Evolutionary conservation across 2,329 filamentous ascomycete species (phyloP).

Genomic region (Talaromyces amestolkiae): DNA sequence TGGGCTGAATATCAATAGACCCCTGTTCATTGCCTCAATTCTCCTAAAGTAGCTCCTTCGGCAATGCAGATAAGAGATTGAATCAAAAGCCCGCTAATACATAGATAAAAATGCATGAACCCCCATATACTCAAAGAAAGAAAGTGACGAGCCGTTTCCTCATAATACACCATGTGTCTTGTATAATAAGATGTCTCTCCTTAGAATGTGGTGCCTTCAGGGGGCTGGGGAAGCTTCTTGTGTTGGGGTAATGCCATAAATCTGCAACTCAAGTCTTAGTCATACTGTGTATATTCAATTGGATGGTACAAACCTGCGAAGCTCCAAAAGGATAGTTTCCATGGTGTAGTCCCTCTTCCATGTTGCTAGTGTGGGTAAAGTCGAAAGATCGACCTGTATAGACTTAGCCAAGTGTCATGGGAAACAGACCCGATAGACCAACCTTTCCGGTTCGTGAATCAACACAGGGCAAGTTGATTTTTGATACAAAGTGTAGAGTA

Average conservation of each 20-base stretch:
- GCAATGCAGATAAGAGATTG: slow-evolving; percentile 13
- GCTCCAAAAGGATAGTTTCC: slow-evolving; percentile 87
- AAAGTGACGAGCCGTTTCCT: slow-evolving; percentile 21
- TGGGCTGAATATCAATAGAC: not conserved
- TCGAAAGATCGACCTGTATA: slow-evolving; percentile 70
- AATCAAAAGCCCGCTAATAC: slow-evolving; percentile 30
- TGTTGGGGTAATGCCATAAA: slow-evolving; percentile 89
- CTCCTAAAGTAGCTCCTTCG: slow-evolving; percentile 1
- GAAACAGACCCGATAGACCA: slow-evolving; percentile 15
- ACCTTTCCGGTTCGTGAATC: slow-evolving; percentile 74
- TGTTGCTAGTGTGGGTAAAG: slow-evolving; percentile 78
- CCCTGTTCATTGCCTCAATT: slow-evolving; percentile 12
- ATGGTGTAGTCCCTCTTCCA: slow-evolving; percentile 95
- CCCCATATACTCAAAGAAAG: slow-evolving; percentile 6
- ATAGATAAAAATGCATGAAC: slow-evolving; percentile 36
- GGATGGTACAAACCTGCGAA: slow-evolving; percentile 62
- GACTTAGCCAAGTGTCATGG: slow-evolving; percentile 9
- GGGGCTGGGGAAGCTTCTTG: slow-evolving; percentile 93
- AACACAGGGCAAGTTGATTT: slow-evolving; percentile 95
- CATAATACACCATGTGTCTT: slow-evolving; percentile 26
- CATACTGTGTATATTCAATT: slow-evolving; percentile 21
- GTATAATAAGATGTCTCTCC: slow-evolving; percentile 18
- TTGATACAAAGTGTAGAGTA: slow-evolving; percentile 85
- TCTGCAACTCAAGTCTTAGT: slow-evolving; percentile 48
- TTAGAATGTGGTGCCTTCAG: slow-evolving; percentile 71